Evolutionary conservation across 805 yeast genomes (phyloP), one percentile per base, ranked within the genome.

Genomic region (Pichia rugopelliculosa): DNA sequence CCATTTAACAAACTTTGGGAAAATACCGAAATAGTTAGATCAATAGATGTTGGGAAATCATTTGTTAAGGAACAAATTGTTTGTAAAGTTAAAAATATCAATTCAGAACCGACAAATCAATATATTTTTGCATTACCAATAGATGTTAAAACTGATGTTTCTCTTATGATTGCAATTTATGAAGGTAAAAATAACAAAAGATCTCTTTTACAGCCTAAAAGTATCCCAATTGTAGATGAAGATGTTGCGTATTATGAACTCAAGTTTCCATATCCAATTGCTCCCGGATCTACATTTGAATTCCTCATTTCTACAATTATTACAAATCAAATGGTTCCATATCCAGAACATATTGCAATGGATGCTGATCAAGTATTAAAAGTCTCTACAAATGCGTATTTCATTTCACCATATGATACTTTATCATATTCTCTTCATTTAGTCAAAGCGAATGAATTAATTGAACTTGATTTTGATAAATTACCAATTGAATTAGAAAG

Each of bases 341-440:
- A 75, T 44, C 97, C 98, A 1, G 74, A 72, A 44, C 67, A 71
- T 51, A 77, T 84, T 38, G 71, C 66, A 17, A 72, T 90, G 69
- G 69, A 67, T 10, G 86, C 77, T 22, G 66, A 66, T 30, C 97
- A 90, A 70, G 66, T 71, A 26, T 60, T 91, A 47, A 64, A 79
- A 38, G 67, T 79, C 53, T 65, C 69, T 40, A 74, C 83, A 33
- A 27, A 49, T 7, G 79, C 79, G 60, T 73, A 73, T 50, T 80
- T 84, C 21, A 67, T 74, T 51, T 74, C 85, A 37, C 74, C 84
- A 2, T 90, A 91, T 66, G 58, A 60, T 8, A 84, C 95, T 18
- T 49, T 51, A 17, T 58, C 64, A 27, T 80, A 78, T 62, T 52
- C 64, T 17, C 59, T 81, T 43, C 56, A 60, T 21, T 55, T 82